Conservation (phyloP, 2,329 filamentous ascomycete genomes). For the Diaporthe aspalathi region DNA sequence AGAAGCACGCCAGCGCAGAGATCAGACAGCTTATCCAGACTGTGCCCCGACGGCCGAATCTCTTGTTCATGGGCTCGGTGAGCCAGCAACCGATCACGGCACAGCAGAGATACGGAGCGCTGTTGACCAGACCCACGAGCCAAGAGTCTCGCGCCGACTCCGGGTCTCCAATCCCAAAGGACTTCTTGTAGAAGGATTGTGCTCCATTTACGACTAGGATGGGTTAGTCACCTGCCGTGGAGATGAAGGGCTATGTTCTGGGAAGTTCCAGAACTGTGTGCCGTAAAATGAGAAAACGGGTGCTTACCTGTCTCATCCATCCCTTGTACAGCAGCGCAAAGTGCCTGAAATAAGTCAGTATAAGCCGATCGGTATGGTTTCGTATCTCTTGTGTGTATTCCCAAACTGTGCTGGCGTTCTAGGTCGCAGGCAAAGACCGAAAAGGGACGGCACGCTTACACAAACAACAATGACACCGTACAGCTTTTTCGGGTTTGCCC, state of each 20-base stretch:
- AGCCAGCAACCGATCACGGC: constrained; percentile 79
- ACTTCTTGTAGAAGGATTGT: constrained; percentile 71
- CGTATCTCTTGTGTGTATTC: neutral
- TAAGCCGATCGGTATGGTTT: neutral
- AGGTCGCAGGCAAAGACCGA: neutral
- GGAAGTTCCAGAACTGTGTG: too few species aligned
- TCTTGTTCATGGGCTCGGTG: constrained; percentile 77
- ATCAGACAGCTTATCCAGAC: constrained; percentile 74
- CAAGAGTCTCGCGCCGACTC: constrained; percentile 62
- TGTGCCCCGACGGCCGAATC: constrained; percentile 76
- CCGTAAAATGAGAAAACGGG: too few species aligned
- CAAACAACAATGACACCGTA: constrained; percentile 71
- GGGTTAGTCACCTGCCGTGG: too few species aligned
- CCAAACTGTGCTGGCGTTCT: neutral
- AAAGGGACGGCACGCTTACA: constrained; percentile 45
- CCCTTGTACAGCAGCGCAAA: constrained; percentile 76
- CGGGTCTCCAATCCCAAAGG: constrained; percentile 69
- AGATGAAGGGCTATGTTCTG: too few species aligned
- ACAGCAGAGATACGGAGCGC: constrained; percentile 73
- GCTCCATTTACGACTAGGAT: constrained; percentile 71
- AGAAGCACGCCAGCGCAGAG: constrained; percentile 66
- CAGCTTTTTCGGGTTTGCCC: constrained; percentile 70
- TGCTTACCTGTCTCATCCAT: constrained; percentile 70
- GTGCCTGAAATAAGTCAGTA: constrained; percentile 62
- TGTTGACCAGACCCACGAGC: constrained; percentile 68